These are phyloP conservation scores for Camellia sinensis DNA, from an alignment of 148 eudicot species.

Conservation along the genomic window DNA sequence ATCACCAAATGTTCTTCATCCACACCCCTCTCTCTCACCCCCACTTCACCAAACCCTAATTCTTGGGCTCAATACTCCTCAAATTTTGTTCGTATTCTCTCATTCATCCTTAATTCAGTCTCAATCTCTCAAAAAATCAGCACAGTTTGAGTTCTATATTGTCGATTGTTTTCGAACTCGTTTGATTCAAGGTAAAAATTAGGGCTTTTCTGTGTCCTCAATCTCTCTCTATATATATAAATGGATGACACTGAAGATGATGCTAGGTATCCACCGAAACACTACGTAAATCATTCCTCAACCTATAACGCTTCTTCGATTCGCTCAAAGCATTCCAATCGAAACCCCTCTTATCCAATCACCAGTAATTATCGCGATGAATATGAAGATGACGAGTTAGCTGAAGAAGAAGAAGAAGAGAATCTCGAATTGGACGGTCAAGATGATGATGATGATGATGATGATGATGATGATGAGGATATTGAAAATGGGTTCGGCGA, in stretches of 20 bases:
- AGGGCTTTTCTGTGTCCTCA: not conserved
- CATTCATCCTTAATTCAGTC: not conserved
- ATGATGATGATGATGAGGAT: slow-evolving; percentile 12
- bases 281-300: slow-evolving; percentile 14
- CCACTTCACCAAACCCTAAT: not conserved
- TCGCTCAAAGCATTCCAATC: slow-evolving; percentile 25
- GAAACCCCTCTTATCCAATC: slow-evolving; percentile 30
- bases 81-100: not conserved
- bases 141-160: not conserved
- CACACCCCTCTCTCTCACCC: not conserved
- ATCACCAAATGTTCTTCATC: too few species aligned
- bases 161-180: not conserved
- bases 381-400: slow-evolving; percentile 19
- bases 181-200: not conserved
- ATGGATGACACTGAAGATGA: too few species aligned
- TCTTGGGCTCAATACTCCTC: not conserved
- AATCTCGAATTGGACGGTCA: slow-evolving; percentile 23
- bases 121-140: not conserved
- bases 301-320: slow-evolving; percentile 22
- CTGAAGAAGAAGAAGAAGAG: slow-evolving; percentile 21
- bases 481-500: slow-evolving; percentile 20
- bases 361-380: slow-evolving; percentile 30
- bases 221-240: not conserved
- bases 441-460: slow-evolving; percentile 35
- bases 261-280: not conserved